Evolutionary conservation across 2,329 filamentous ascomycete species (phyloP).

Genomic region (Apiospora arundinis): DNA sequence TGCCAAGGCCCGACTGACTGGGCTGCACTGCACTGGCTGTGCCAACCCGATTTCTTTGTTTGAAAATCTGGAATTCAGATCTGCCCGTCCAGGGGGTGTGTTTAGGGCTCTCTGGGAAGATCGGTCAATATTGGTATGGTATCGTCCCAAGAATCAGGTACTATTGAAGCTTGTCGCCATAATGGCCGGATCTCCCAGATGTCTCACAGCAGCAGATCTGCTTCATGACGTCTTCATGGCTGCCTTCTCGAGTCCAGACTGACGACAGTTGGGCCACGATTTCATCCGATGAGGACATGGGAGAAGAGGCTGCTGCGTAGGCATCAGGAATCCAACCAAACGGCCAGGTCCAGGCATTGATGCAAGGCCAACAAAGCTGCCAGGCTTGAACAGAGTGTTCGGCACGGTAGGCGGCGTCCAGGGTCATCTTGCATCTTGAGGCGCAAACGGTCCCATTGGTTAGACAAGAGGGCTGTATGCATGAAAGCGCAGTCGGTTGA

Average conservation of each 20-base stretch:
- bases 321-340: constrained; percentile 19
- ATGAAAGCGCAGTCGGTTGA: constrained; percentile 20
- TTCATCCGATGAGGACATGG: constrained; percentile 3
- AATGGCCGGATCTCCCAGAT: constrained; percentile 15
- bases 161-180: constrained; percentile 20
- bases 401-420: constrained; percentile 23
- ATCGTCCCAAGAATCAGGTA: constrained; percentile 5
- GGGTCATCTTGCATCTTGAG: constrained; percentile 8
- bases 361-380: constrained; percentile 42
- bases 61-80: background rate
- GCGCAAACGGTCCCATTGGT: constrained; percentile 14
- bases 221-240: constrained; percentile 28
- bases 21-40: constrained; percentile 16
- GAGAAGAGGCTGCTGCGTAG: constrained; percentile 4
- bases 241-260: background rate
- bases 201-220: constrained; percentile 27
- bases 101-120: constrained; percentile 6
- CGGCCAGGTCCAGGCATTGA: constrained; percentile 39
- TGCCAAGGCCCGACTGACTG: constrained; percentile 9
- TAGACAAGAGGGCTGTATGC: constrained; percentile 15
- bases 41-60: constrained; percentile 5
- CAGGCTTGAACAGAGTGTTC: constrained; percentile 26
- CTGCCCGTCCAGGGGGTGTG: background rate
- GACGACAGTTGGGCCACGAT: constrained; percentile 4
- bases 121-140: constrained; percentile 3